These are phyloP conservation scores for Domatiomyces globalis DNA, from an alignment of 2,329 filamentous ascomycete genomes.

Conservation along the genomic window DNA sequence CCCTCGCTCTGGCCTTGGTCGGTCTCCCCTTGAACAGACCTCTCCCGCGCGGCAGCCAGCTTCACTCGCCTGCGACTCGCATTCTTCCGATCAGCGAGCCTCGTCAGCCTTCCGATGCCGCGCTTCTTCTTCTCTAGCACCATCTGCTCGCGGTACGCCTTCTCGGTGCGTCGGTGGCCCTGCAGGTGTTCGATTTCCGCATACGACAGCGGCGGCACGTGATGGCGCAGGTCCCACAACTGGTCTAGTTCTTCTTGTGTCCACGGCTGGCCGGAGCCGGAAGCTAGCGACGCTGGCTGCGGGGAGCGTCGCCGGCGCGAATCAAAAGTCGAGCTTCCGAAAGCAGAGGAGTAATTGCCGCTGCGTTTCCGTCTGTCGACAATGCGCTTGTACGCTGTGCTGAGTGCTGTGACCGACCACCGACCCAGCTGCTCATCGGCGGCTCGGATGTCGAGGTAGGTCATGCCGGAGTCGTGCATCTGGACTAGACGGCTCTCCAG, in stretches of 20 bases:
- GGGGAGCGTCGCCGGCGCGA: neutral
- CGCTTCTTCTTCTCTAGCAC: neutral
- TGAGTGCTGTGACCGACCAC: neutral
- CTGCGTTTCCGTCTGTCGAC: neutral
- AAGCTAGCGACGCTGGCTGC: neutral
- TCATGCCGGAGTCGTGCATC: neutral
- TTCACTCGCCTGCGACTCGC: too few relatives aligned
- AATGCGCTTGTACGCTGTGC: neutral
- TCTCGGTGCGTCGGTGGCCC: neutral
- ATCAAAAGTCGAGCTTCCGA: neutral
- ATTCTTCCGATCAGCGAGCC: too few relatives aligned
- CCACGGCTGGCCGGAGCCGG: neutral
- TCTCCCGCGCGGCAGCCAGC: too few relatives aligned
- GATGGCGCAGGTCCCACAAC: neutral
- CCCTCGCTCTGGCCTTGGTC: too few relatives aligned
- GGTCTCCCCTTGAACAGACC: too few relatives aligned
- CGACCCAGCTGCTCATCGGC: neutral
- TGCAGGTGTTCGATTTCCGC: neutral
- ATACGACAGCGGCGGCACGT: neutral
- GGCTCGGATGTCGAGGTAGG: neutral
- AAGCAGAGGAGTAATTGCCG: neutral
- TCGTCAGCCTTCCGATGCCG: neutral
- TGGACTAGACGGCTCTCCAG: neutral
- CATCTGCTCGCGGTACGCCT: slow-evolving; percentile 1
- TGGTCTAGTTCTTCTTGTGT: neutral